A percentile compares a stretch with the other conserved stretches of the same genome.
These are phyloP conservation scores for Metschnikowia lachancei DNA, from an alignment of 805 yeast species.

Conservation along the genomic window DNA sequence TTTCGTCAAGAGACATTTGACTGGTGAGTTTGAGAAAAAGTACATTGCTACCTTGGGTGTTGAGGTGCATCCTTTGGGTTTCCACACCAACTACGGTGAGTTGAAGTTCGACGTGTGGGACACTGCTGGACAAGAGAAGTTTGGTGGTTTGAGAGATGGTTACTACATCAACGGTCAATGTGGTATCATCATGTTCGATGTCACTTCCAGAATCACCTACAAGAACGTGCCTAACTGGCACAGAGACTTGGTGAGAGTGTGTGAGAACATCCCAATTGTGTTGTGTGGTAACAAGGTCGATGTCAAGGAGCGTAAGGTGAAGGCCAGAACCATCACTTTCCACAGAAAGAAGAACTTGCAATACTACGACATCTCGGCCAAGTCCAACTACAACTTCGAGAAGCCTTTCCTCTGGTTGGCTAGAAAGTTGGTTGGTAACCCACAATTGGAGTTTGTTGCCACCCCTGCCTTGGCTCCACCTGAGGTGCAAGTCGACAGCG, in stretches of 20 bases:
- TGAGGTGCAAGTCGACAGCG: slow-evolving; percentile 95
- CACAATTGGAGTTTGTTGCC: slow-evolving; percentile 96
- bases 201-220: slow-evolving; percentile 98
- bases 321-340: slow-evolving; percentile 99
- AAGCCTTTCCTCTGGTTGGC: slow-evolving; percentile 99
- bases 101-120: slow-evolving; percentile 99
- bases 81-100: slow-evolving; percentile 98
- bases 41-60: slow-evolving; percentile 99
- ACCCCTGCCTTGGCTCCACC: slow-evolving; percentile 99
- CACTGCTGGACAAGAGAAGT: slow-evolving; percentile 99
- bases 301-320: slow-evolving; percentile 99
- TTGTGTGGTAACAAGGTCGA: slow-evolving; percentile 99
- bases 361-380: slow-evolving; percentile 99
- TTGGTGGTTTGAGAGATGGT: slow-evolving; percentile 99
- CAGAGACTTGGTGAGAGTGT: slow-evolving; percentile 98
- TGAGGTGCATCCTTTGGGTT: slow-evolving; percentile 97
- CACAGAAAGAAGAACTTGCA: slow-evolving; percentile 99
- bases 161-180: slow-evolving; percentile 99
- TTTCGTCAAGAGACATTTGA: slow-evolving; percentile 98
- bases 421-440: slow-evolving; percentile 97
- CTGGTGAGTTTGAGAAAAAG: slow-evolving; percentile 99
- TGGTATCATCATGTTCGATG: slow-evolving; percentile 99
- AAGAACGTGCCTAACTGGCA: slow-evolving; percentile 99
- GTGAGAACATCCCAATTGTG: slow-evolving; percentile 99
- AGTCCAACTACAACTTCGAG: slow-evolving; percentile 98